Evolutionary conservation across 2,329 filamentous ascomycete species (phyloP).

Genomic region (Tolypocladium amazonense): DNA sequence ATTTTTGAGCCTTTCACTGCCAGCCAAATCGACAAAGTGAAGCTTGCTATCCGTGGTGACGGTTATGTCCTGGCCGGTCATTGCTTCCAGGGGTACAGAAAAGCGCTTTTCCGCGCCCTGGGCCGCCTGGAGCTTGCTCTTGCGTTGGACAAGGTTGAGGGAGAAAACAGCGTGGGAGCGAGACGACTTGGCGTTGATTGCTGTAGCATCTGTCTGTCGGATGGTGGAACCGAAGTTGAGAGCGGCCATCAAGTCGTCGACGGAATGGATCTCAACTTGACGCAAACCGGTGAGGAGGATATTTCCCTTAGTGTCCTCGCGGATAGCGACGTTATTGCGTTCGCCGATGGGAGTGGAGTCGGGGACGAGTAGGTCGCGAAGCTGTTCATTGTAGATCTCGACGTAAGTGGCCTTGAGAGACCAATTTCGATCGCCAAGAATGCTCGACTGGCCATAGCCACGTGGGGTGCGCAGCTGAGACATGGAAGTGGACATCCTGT

Average conservation of each 20-base stretch:
- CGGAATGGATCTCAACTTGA: slow-evolving; percentile 79
- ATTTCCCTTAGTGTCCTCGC: slow-evolving; percentile 88
- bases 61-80: slow-evolving; percentile 53
- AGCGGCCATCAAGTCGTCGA: slow-evolving; percentile 81
- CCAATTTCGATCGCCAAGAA: slow-evolving; percentile 67
- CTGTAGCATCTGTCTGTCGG: slow-evolving; percentile 91
- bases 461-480: slow-evolving; percentile 72
- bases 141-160: slow-evolving; percentile 83
- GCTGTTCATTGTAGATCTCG: slow-evolving; percentile 95
- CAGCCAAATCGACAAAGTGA: slow-evolving; percentile 95
- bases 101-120: slow-evolving; percentile 68
- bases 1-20: slow-evolving; percentile 94
- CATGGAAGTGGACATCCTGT: slow-evolving; percentile 36
- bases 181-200: slow-evolving; percentile 94
- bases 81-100: slow-evolving; percentile 74
- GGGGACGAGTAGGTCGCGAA: slow-evolving; percentile 78
- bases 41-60: slow-evolving; percentile 95
- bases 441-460: slow-evolving; percentile 45
- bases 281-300: slow-evolving; percentile 87
- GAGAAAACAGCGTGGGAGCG: slow-evolving; percentile 97
- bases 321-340: slow-evolving; percentile 73
- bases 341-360: slow-evolving; percentile 61
- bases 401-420: slow-evolving; percentile 89
- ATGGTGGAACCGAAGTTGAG: slow-evolving; percentile 90
- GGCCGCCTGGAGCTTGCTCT: slow-evolving; percentile 41